Evolutionary conservation across 495 filamentous ascomycete species (phyloP), one percentile per base, ranked within the genome.

Genomic region (Apodospora peruviana): DNA sequence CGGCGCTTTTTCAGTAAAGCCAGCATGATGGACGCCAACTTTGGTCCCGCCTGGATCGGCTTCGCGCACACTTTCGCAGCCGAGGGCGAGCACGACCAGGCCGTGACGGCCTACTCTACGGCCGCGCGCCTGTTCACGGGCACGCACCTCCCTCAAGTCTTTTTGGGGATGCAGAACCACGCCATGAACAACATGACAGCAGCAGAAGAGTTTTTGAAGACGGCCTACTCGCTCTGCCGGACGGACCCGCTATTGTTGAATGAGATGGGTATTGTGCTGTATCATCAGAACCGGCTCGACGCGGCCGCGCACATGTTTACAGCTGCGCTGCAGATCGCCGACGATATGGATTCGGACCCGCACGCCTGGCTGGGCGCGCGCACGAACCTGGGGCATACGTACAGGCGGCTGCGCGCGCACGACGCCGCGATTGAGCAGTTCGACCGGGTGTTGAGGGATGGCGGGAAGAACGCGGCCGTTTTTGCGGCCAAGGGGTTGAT

Each of bases 21-120:
- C 11, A 90, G 85, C 53, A 86, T 96, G 77, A 87, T 99, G 80
- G 90, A 99, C 61, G 88, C 93, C 23, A 93, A 97, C 70, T 97
- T 95, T 57, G 94, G 93, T 4, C 88, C 94, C 4, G 93, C 93
- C 34, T 99, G 93, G 93, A 97, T 99, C 51, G 93, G 93, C 8
- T 99, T 99, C 67, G 93, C 93, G 19, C 93, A 99, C 71, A 99
- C 94, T 0, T 99, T 99, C 63, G 94, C 93, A n/a, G 91, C 91
- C n/a, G 93, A 99, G 67, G 93, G 94, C 45, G 93, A 99, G 68
- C 90, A 97, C 67, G 93, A 99, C 62, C 93, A 99, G 70, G 93
- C 93, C 44, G 95, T 99, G 52, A 91, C 91, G 14, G 93, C 94
- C 5, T 99, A 99, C 73, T 93, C 87, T 32, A 99, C 93, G 12